Evolutionary conservation across 352 stramenopile genomes (phyloP).

Genomic region (Pythium brachiatum): DNA sequence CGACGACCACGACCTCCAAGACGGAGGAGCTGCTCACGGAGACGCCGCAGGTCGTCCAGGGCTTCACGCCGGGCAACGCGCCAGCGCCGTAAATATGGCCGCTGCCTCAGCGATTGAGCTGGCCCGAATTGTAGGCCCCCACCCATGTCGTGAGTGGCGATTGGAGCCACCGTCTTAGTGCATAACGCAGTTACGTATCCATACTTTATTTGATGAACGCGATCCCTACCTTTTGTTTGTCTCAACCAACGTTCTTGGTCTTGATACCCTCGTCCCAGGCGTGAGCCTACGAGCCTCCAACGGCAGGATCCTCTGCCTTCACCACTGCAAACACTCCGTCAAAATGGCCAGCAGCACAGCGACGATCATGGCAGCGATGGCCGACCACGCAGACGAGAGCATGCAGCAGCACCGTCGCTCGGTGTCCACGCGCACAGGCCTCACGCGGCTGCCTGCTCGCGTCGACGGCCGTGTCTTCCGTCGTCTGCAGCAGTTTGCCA

Average conservation of each 20-base stretch:
- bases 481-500: constrained; percentile 25
- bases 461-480: constrained; percentile 35
- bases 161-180: not conserved
- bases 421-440: constrained; percentile 5
- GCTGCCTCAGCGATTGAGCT: too few species aligned
- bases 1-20: constrained; percentile 14
- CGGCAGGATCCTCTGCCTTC: too few species aligned
- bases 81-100: constrained; percentile 7
- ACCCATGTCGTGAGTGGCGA: not conserved
- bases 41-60: not conserved
- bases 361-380: constrained; percentile 32
- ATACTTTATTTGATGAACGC: too few species aligned
- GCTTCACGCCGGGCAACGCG: constrained; percentile 18
- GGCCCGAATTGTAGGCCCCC: too few species aligned
- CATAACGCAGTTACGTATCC: too few species aligned
- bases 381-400: constrained; percentile 26
- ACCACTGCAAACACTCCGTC: too few species aligned
- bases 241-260: not conserved
- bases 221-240: too few species aligned
- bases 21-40: too few species aligned
- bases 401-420: constrained; percentile 10
- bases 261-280: not conserved
- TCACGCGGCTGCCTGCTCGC: constrained; percentile 3
- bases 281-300: too few species aligned
- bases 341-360: not conserved